These are phyloP conservation scores for Kluyveromyces lactis DNA, from an alignment of 805 yeast species.

Conservation along the genomic window DNA sequence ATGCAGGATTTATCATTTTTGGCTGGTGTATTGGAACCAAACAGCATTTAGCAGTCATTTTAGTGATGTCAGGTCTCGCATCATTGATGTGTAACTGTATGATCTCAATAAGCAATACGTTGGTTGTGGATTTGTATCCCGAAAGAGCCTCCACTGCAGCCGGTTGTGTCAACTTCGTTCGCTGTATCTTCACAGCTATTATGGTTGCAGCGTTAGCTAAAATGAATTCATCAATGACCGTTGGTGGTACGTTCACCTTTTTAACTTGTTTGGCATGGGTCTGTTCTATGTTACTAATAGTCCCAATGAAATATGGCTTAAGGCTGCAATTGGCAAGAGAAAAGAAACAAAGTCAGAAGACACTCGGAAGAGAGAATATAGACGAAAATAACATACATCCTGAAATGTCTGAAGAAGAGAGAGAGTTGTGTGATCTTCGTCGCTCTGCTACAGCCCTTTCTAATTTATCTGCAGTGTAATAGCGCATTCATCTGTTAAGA, in stretches of 20 bases:
- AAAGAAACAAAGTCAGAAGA: background rate
- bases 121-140: conserved; percentile 73
- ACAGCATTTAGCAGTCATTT: conserved; percentile 43
- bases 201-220: conserved; percentile 57
- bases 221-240: conserved; percentile 49
- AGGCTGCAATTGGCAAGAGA: conserved; percentile 16
- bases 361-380: background rate
- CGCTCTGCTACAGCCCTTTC: conserved; percentile 1
- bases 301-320: conserved; percentile 28
- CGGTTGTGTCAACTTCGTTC: conserved; percentile 58
- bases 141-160: conserved; percentile 63
- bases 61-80: conserved; percentile 49
- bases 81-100: conserved; percentile 54
- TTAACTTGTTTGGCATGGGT: conserved; percentile 42
- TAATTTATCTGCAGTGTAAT: background rate
- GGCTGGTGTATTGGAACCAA: conserved; percentile 65
- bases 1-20: conserved; percentile 39
- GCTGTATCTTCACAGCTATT: conserved; percentile 69
- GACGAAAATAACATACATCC: conserved; percentile 2
- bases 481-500: too few relatives aligned
- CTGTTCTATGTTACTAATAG: conserved; percentile 18
- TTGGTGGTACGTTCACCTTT: conserved; percentile 76
- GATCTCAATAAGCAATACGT: conserved; percentile 50
- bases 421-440: background rate
- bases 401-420: background rate